These are phyloP conservation scores for Esteya vermicola DNA, from an alignment of 2,329 filamentous ascomycete genomes.

Conservation along the genomic window DNA sequence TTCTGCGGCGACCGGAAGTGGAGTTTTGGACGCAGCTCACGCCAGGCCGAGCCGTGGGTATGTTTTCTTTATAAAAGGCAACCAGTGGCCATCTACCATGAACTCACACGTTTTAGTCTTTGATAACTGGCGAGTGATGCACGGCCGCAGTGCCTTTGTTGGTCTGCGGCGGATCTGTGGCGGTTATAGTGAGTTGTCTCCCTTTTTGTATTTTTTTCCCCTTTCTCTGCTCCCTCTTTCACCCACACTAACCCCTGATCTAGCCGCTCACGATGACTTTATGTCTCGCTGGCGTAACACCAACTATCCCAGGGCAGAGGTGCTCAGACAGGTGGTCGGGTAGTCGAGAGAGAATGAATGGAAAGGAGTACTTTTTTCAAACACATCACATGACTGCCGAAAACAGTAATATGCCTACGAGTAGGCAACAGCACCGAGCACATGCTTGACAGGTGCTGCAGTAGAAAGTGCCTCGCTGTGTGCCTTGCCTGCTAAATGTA, in stretches of 20 bases:
- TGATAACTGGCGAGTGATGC: slow-evolving; percentile 89
- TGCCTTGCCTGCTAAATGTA: no score
- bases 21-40: slow-evolving; percentile 71
- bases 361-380: no score
- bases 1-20: slow-evolving; percentile 49
- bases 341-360: no score
- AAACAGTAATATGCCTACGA: no score
- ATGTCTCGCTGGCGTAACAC: slow-evolving; percentile 62
- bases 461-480: no score
- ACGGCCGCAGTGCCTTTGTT: slow-evolving; percentile 71
- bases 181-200: slow-evolving; percentile 56
- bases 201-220: neutral
- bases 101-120: slow-evolving; percentile 49
- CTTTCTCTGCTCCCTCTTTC: neutral
- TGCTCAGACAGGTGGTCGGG: slow-evolving; percentile 21
- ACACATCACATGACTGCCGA: no score
- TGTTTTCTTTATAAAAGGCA: neutral
- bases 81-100: no score
- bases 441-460: no score
- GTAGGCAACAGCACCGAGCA: no score
- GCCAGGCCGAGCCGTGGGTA: slow-evolving; percentile 66
- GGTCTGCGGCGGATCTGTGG: slow-evolving; percentile 82
- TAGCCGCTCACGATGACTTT: slow-evolving; percentile 71
- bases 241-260: slow-evolving; percentile 9
- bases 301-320: slow-evolving; percentile 39